Conservation (phyloP, 805 yeast genomes). For the Lipomyces kockii region DNA sequence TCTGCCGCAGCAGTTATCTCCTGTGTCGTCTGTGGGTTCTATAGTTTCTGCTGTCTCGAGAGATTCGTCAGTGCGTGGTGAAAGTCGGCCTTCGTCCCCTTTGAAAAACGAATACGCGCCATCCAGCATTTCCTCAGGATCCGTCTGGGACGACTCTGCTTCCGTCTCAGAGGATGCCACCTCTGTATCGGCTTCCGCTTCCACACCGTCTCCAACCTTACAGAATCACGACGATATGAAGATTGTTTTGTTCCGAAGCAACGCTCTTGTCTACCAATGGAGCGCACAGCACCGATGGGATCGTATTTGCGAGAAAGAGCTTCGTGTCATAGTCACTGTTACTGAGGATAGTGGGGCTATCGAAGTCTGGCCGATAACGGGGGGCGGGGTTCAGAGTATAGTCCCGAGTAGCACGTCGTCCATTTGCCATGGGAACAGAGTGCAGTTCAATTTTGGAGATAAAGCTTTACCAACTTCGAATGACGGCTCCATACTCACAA, state of each 20-base stretch:
- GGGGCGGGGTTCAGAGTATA: not conserved
- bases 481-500: conserved; percentile 27
- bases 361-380: conserved; percentile 36
- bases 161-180: conserved; percentile 19
- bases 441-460: conserved; percentile 24
- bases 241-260: conserved; percentile 29
- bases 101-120: conserved; percentile 19
- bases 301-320: conserved; percentile 23
- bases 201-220: conserved; percentile 12
- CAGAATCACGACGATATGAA: conserved; percentile 17
- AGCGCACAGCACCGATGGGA: conserved; percentile 33
- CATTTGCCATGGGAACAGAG: conserved; percentile 16
- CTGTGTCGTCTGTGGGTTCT: not conserved
- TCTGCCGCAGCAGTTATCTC: not conserved
- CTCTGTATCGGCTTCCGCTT: not conserved
- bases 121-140: conserved; percentile 6
- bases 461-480: conserved; percentile 6
- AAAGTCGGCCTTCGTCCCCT: conserved; percentile 15
- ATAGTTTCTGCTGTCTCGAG: not conserved
- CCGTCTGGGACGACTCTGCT: conserved; percentile 10
- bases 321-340: conserved; percentile 31
- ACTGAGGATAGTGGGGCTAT: conserved; percentile 26
- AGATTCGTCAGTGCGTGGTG: conserved; percentile 3
- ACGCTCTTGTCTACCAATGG: conserved; percentile 38
- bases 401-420: not conserved